phyloP scores from a whole-genome alignment of 2,329 filamentous ascomycete species.

The Pezicula carpinea region DNA sequence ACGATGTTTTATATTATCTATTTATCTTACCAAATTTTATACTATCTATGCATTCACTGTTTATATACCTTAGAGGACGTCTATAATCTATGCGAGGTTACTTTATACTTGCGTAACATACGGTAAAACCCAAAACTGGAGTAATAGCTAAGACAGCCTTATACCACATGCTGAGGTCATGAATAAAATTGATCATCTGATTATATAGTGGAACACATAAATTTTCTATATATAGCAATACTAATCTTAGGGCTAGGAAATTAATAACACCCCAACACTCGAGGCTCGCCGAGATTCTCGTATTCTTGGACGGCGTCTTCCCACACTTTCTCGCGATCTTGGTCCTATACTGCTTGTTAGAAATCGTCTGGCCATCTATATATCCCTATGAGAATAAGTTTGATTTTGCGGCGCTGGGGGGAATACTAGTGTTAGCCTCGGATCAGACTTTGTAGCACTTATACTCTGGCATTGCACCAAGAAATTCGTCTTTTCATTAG shows the following conservation, averaged over 20 bases:
- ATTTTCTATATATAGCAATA: too few relatives aligned
- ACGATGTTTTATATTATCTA: too few relatives aligned
- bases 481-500: background rate
- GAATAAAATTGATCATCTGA: too few relatives aligned
- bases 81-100: too few relatives aligned
- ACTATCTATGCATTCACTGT: background rate
- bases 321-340: background rate
- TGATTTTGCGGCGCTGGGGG: conserved; percentile 1
- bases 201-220: too few relatives aligned
- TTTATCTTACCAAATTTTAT: too few relatives aligned
- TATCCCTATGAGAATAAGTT: background rate
- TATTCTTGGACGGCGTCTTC: background rate
- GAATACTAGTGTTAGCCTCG: background rate
- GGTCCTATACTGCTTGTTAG: background rate
- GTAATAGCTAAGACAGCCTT: too few relatives aligned
- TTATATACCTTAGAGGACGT: too few relatives aligned
- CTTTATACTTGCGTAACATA: too few relatives aligned
- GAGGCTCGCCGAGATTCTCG: background rate
- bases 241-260: background rate
- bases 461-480: background rate
- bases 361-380: conserved; percentile 1
- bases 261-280: background rate
- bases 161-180: too few relatives aligned
- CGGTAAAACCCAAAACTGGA: too few relatives aligned
- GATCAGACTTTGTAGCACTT: background rate